A percentile compares a stretch with the other conserved stretches of the same genome.
These are phyloP conservation scores for Clarireedia monteithiana DNA, from an alignment of 2,329 filamentous ascomycete genomes.

Conservation along the genomic window DNA sequence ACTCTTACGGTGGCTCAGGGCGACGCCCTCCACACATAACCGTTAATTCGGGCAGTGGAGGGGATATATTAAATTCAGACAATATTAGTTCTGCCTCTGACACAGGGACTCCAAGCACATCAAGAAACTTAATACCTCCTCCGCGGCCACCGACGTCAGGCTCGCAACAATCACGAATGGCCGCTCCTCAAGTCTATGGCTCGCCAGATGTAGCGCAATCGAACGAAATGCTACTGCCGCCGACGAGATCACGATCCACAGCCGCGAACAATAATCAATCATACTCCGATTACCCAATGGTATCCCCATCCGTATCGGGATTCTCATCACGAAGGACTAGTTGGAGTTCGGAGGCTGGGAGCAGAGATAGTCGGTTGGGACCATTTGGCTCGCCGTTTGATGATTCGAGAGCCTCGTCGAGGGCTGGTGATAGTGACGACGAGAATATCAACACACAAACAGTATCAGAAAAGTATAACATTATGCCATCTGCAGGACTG, in stretches of 20 bases:
- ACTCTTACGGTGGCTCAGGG: slow-evolving; percentile 7
- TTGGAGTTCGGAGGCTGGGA: slow-evolving; percentile 52
- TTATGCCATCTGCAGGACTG: slow-evolving; percentile 57
- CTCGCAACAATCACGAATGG: slow-evolving; percentile 10
- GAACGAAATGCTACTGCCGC: slow-evolving; percentile 43
- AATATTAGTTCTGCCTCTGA: slow-evolving; percentile 29
- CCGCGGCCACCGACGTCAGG: slow-evolving; percentile 10
- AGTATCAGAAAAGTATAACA: slow-evolving; percentile 67
- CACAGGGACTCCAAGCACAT: slow-evolving; percentile 19
- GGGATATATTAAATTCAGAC: slow-evolving; percentile 37
- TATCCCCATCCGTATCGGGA: slow-evolving; percentile 36
- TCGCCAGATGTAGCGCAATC: slow-evolving; percentile 28
- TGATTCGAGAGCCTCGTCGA: slow-evolving; percentile 26
- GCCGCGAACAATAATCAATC: slow-evolving; percentile 38
- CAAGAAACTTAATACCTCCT: slow-evolving; percentile 27
- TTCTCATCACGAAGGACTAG: slow-evolving; percentile 55
- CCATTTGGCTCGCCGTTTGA: slow-evolving; percentile 31
- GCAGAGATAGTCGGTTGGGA: slow-evolving; percentile 40
- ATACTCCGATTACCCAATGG: slow-evolving; percentile 32
- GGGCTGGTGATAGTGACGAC: slow-evolving; percentile 48
- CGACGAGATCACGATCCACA: slow-evolving; percentile 33
- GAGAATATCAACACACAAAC: slow-evolving; percentile 63
- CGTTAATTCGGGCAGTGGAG: slow-evolving; percentile 50
- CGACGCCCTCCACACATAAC: slow-evolving; percentile 49
- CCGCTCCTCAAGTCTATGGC: slow-evolving; percentile 18